These are phyloP conservation scores for Coffea humblotiana DNA, from an alignment of 305 asterid genomes.

Conservation along the genomic window DNA sequence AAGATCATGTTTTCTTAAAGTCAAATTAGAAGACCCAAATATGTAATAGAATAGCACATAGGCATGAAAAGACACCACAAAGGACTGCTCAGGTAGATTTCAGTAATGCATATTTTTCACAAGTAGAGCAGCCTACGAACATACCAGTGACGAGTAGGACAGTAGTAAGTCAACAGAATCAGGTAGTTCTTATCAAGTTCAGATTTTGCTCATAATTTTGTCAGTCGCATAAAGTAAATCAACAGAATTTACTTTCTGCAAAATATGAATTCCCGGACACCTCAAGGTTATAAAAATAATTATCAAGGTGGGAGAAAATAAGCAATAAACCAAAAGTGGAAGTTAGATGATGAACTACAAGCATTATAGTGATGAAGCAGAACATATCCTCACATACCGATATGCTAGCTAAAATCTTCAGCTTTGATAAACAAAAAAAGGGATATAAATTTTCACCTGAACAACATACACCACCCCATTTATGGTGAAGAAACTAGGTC, in stretches of 20 bases:
- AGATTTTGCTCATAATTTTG: neutral
- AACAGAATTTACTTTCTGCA: neutral
- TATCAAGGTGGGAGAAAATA: too few species aligned
- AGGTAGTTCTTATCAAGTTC: neutral
- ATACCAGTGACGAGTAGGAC: neutral
- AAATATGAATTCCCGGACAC: neutral
- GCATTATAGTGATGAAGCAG: neutral
- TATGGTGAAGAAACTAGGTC: constrained; percentile 83
- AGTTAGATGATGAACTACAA: neutral
- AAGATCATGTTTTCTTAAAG: too few species aligned
- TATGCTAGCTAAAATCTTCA: neutral
- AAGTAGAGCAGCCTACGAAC: neutral
- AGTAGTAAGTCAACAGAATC: neutral
- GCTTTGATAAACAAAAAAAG: neutral
- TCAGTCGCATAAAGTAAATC: neutral
- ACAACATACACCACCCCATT: constrained; percentile 76
- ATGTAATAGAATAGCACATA: too few species aligned
- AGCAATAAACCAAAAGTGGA: neutral
- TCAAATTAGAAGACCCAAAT: too few species aligned
- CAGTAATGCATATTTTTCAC: neutral
- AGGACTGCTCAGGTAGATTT: neutral
- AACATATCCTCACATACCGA: neutral
- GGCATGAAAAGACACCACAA: too few species aligned
- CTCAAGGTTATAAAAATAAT: neutral
- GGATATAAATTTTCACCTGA: constrained; percentile 60